phyloP scores from a whole-genome alignment of 1,284 basidiomycete genomes.

The Trichosporon sp. region DNA sequence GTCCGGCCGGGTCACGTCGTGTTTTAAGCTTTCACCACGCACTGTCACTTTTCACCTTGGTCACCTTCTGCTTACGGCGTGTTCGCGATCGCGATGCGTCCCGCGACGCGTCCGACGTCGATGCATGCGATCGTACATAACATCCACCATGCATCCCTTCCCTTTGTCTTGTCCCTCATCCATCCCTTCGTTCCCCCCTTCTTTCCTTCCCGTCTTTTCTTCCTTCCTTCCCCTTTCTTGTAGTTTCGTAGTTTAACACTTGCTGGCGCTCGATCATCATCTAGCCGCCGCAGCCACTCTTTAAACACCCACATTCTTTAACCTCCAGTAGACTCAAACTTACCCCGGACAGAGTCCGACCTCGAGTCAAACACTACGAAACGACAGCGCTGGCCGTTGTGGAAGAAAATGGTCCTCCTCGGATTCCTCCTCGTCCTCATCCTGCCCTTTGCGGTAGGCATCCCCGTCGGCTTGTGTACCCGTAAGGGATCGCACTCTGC shows the following conservation, averaged over 20 bases:
- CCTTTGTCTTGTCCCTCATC: background rate
- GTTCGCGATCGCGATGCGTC: constrained; percentile 11
- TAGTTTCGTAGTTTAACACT: background rate
- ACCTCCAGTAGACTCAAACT: background rate
- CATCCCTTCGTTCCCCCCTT: background rate
- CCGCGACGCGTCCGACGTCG: constrained; percentile 11
- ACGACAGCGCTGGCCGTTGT: constrained; percentile 13
- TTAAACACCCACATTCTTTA: constrained; percentile 5
- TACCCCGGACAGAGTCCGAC: constrained; percentile 15
- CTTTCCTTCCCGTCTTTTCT: background rate
- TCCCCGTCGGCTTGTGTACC: background rate
- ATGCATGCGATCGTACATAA: constrained; percentile 7
- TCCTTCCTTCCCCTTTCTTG: background rate
- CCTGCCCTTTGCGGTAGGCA: constrained; percentile 21
- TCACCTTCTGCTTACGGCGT: background rate
- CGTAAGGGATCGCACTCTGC: background rate
- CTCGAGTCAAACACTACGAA: constrained; percentile 8
- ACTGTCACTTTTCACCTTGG: constrained; percentile 10
- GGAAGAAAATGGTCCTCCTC: constrained; percentile 21
- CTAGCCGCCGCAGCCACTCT: background rate
- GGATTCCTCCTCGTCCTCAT: constrained; percentile 21
- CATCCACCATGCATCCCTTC: constrained; percentile 2
- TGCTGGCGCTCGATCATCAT: background rate
- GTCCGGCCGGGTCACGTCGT: constrained; percentile 10
- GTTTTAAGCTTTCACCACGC: constrained; percentile 14